Conservation (phyloP, 495 filamentous ascomycete genomes). For the Massariosphaeria phaeospora region DNA sequence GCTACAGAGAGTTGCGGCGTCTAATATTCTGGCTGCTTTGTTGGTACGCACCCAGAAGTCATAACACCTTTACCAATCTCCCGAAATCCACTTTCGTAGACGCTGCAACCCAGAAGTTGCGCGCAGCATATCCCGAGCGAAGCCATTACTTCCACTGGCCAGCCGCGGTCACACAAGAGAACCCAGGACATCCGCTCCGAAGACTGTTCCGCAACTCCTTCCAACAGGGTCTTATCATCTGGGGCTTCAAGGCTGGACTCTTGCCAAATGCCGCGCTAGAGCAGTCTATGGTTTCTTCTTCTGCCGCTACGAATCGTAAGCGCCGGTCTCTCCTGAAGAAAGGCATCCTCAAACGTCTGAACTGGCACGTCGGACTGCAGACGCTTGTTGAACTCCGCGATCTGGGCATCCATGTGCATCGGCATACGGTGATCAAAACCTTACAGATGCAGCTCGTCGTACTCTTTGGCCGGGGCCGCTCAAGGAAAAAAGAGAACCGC, state of each 20-base stretch:
- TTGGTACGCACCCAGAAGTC: conserved; percentile 24
- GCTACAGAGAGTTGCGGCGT: conserved; percentile 41
- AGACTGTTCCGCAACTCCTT: conserved; percentile 15
- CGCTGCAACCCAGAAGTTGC: conserved; percentile 1
- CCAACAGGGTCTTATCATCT: conserved; percentile 24
- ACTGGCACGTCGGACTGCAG: conserved; percentile 24
- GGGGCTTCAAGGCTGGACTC: conserved; percentile 27
- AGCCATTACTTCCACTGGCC: conserved; percentile 6
- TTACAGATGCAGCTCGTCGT: conserved; percentile 16
- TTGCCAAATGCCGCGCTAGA: conserved; percentile 15
- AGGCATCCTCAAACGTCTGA: conserved; percentile 2
- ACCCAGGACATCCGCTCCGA: conserved; percentile 11
- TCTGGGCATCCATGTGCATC: conserved; percentile 14
- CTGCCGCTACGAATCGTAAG: not conserved
- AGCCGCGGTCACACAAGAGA: not conserved
- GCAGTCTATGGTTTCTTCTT: conserved; percentile 8
- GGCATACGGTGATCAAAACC: conserved; percentile 19
- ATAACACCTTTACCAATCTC: not conserved
- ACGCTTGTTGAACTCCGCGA: conserved; percentile 25
- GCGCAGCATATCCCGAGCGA: not conserved
- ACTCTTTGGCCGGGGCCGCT: conserved; percentile 19
- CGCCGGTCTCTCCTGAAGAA: not conserved
- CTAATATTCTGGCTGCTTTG: conserved; percentile 25
- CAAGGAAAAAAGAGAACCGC: conserved; percentile 17
- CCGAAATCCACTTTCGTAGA: conserved; percentile 7